Percentiles rank a stretch among this genome's conserved stretches.
These are phyloP conservation scores for Oryza glumipatula DNA, from an alignment of 176 grass and related monocot species.

Conservation along the genomic window DNA sequence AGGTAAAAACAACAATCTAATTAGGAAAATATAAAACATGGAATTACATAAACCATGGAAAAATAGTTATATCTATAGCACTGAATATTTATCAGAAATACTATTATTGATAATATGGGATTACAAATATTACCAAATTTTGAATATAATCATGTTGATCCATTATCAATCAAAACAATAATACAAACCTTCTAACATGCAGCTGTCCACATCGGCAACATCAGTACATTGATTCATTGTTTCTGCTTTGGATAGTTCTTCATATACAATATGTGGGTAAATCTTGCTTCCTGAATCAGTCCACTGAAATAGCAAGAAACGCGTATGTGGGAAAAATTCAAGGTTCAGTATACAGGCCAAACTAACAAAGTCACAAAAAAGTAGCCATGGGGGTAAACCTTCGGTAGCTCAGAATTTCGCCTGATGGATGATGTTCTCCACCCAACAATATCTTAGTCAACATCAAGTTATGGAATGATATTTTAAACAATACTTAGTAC, in stretches of 20 bases:
- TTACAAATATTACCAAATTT: not conserved
- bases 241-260: slow-evolving; percentile 79
- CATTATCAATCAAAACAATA: not conserved
- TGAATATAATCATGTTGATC: not conserved
- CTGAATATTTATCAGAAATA: slow-evolving; percentile 10
- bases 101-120: not conserved
- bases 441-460: slow-evolving; percentile 88
- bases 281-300: slow-evolving; percentile 60
- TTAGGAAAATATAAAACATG: slow-evolving; percentile 1
- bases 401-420: slow-evolving; percentile 76
- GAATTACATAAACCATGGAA: slow-evolving; percentile 20
- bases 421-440: slow-evolving; percentile 99
- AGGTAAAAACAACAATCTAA: not conserved
- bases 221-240: slow-evolving; percentile 51
- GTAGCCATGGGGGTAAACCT: slow-evolving; percentile 45
- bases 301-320: slow-evolving; percentile 57
- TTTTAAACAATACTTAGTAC: not conserved
- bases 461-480: slow-evolving; percentile 54
- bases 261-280: slow-evolving; percentile 93
- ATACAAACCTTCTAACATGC: slow-evolving; percentile 73
- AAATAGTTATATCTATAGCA: not conserved
- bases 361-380: slow-evolving; percentile 33
- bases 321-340: not conserved
- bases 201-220: slow-evolving; percentile 43
- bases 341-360: slow-evolving; percentile 5